Evolutionary conservation across 176 grass and related monocot genomes (phyloP), one percentile per base, ranked within the genome.

Genomic region (Oryza longistaminata): DNA sequence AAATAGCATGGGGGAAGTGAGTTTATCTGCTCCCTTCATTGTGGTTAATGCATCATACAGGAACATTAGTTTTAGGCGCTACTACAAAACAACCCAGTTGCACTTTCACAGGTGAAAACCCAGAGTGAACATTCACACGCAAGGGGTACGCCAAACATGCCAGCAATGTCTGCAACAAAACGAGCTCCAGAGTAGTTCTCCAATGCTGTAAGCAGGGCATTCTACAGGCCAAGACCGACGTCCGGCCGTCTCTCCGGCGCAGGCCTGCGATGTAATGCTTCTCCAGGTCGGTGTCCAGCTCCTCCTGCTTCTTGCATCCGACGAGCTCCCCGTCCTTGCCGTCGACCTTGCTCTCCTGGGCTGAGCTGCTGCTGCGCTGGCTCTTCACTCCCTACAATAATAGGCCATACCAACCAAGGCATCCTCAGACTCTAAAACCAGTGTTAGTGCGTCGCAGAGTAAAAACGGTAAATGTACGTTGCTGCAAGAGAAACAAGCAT

Each of bases 351-450:
- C 24, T 74, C 76, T 92, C 91, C 68, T 87, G 82, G 76, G 78
- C 78, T 2, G 40, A 11, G 58, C 21, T 44, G 14, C 53, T 91
- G 14, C 53, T 91, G 84, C 82, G n/a, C n/a, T n/a, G 90, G 84
- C 82, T 88, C 85, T 93, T 98, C 93, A 98, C 93, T 90, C 91
- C 93, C 96, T 98, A 88, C 86, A 78, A 92, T 74, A 89, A 92
- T 77, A 89, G 87, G 82, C 90, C 90, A 97, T 97, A 94, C 87
- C 88, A 88, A 97, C 87, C 89, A 94, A 98, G 93, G 87, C 91
- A 96, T 86, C 93, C 96, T 95, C 93, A 98, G 93, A 98, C 92
- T 96, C 91, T 98, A 91, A 93, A 92, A 93, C 84, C n/a, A 1
- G 88, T 94, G 91, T 95, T 89, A 98, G 96, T 98, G 73, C 70